Base-by-base conservation (phyloP, 228 moss, liverwort and hornwort genomes). In the Sphagnum magellanicum region DNA sequence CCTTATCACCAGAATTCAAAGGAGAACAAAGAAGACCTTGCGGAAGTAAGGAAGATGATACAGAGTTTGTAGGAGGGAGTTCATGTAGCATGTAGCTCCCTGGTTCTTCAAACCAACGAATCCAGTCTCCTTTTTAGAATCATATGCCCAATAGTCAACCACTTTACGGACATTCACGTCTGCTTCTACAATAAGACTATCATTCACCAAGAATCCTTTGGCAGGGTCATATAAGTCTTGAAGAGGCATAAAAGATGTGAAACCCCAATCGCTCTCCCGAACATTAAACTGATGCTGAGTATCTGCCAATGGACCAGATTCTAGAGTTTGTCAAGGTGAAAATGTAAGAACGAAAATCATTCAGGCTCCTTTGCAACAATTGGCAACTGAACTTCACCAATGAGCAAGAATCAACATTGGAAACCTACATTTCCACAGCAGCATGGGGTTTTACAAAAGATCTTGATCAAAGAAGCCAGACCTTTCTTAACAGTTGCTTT, bases 81-180 rank as follows among this genome's bases (percentile, higher is more conserved):
- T 98, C 97, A 98, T 98, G 76, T 98, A 98, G 73, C 97, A 98
- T 14, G 91, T 93, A 16, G 97, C 97, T 73, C 93, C 97, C 81
- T 98, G 97, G 77, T 98, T 98, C 82, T 98, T 98, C 88, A 98
- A 80, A n/a, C 97, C 93, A 53, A 98, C 93, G 80, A 87, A 98
- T 66, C 93, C 93, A 50, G 97, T 98, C 81, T 98, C 97, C 83
- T 98, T 98, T 79, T 98, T 98, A 53, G 97, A 98, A 76, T 93
- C 93, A 77, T 98, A 98, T 12, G 97, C 93, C 93, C 97, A 98
- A 75, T 98, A 98, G 80, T 92, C 97, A 12, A 98, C 97, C 72
- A 98, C 91, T 82, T 93, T 93, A 62, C 97, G 88, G 69, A 93
- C 97, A 77, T 98, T 98, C 70, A 98, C 97, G 79, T 93, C 97